Conservation (phyloP, 345 rosid species). For the Capsella bursapastoris region DNA sequence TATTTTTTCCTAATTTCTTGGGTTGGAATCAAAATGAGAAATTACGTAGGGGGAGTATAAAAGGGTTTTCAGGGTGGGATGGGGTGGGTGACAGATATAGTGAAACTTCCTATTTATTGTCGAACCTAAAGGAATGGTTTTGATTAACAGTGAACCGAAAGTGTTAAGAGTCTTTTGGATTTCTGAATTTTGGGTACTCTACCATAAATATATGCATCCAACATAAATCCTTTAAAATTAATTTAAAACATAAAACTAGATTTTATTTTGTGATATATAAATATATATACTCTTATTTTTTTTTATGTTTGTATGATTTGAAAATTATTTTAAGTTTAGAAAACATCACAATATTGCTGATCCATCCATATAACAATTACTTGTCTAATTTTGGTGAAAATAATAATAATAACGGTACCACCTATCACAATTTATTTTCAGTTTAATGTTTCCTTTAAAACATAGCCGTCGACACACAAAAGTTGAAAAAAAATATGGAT, state of each 20-base stretch:
- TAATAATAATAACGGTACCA: slow-evolving; percentile 15
- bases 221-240: neutral
- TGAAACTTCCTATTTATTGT: slow-evolving; percentile 31
- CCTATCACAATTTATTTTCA: neutral
- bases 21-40: slow-evolving; percentile 19
- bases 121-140: slow-evolving; percentile 9
- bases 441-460: slow-evolving; percentile 9
- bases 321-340: neutral
- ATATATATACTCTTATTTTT: neutral
- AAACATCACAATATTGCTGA: neutral
- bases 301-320: neutral
- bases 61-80: neutral
- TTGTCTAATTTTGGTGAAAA: neutral
- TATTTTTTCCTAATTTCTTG: neutral
- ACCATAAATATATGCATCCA: neutral
- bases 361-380: neutral
- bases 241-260: neutral
- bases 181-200: neutral
- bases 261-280: neutral
- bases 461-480: slow-evolving; percentile 6
- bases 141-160: neutral
- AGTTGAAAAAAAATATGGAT: slow-evolving; percentile 10
- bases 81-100: slow-evolving; percentile 4
- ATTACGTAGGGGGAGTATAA: slow-evolving; percentile 9
- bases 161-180: neutral